Conservation (phyloP, 306 rosid species). For the Cicer cuneatum region DNA sequence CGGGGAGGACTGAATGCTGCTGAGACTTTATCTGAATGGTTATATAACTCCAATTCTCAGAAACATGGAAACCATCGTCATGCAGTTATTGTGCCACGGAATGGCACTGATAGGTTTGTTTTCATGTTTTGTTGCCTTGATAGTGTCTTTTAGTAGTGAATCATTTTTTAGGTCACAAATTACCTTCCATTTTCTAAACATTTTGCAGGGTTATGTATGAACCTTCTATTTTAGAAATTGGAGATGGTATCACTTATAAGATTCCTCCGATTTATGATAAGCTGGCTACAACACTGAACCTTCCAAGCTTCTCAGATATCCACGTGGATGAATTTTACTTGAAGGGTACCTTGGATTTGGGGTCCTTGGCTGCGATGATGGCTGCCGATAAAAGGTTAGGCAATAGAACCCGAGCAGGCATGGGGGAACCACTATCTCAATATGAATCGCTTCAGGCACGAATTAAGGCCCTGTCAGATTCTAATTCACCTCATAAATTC, state of each 20-base stretch:
- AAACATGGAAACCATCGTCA: conserved; percentile 64
- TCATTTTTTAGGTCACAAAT: conserved; percentile 33
- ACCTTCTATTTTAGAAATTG: conserved; percentile 87
- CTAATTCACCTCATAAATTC: conserved; percentile 73
- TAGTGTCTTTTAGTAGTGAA: conserved; percentile 10
- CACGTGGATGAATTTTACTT: conserved; percentile 86
- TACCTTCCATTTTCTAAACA: conserved; percentile 37
- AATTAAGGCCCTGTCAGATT: conserved; percentile 63
- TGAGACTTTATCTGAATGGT: conserved; percentile 70
- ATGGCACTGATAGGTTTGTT: conserved; percentile 67
- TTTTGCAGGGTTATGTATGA: conserved; percentile 74
- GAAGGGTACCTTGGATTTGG: conserved; percentile 94
- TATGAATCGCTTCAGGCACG: conserved; percentile 90
- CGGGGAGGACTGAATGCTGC: conserved; percentile 63
- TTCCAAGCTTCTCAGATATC: conserved; percentile 88
- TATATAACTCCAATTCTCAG: conserved; percentile 57
- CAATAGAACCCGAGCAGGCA: conserved; percentile 67
- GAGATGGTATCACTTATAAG: conserved; percentile 82
- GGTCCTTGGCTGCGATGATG: conserved; percentile 93
- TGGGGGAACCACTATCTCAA: conserved; percentile 79
- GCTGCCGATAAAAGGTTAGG: conserved; percentile 73
- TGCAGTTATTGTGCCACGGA: conserved; percentile 50
- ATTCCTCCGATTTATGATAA: conserved; percentile 93
- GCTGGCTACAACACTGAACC: conserved; percentile 64
- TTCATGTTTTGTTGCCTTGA: conserved; percentile 44